A percentile compares a stretch with the other conserved stretches of the same genome.
These are phyloP conservation scores for Talinum fruticosum DNA, from an alignment of 148 eudicot species.

Conservation along the genomic window DNA sequence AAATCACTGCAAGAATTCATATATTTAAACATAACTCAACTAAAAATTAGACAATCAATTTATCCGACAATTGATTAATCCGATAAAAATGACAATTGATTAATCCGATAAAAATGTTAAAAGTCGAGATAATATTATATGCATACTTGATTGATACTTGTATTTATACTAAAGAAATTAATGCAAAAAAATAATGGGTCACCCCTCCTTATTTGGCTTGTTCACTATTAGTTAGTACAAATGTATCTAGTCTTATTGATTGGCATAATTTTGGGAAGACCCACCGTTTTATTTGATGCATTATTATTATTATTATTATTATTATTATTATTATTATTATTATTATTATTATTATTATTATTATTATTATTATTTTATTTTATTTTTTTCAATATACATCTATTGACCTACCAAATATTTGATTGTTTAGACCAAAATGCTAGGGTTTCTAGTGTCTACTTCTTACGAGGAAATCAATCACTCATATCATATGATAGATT, in stretches of 20 bases:
- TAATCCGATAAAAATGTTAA: neutral
- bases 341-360: conserved; percentile 2
- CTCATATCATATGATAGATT: conserved; percentile 9
- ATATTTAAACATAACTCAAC: too few relatives aligned
- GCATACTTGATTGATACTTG: conserved; percentile 27
- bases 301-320: neutral
- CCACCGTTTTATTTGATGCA: conserved; percentile 22
- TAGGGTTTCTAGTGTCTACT: conserved; percentile 12
- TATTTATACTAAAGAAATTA: conserved; percentile 1
- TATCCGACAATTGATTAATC: neutral
- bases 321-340: too few relatives aligned
- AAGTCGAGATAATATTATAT: neutral
- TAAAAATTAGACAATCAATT: too few relatives aligned
- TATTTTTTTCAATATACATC: too few relatives aligned
- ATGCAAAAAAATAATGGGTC: neutral
- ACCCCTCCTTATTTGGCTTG: neutral
- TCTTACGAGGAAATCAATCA: conserved; percentile 4
- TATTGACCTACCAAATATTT: conserved; percentile 21
- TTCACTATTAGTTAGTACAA: neutral
- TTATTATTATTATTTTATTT: too few relatives aligned
- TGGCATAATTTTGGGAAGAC: conserved; percentile 22
- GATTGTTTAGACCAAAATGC: neutral
- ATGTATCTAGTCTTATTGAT: conserved; percentile 14
- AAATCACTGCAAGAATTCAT: too few relatives aligned
- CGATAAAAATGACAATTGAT: neutral